Conservation (phyloP, 2,329 filamentous ascomycete genomes). For the Epichloe scottii region DNA sequence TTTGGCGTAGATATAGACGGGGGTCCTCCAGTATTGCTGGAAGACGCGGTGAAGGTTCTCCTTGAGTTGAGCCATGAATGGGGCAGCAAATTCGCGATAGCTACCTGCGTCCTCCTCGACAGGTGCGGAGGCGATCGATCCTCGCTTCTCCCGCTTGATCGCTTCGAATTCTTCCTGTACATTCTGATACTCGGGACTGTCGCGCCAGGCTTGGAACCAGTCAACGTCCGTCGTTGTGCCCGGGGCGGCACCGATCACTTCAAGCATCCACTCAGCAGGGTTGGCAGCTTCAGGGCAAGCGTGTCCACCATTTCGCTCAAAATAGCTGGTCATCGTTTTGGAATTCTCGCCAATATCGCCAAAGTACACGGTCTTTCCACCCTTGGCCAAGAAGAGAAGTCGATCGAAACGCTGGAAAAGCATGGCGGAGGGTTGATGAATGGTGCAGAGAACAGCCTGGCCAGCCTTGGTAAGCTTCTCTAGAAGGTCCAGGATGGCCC, state of each 20-base stretch:
- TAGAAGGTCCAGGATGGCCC: slow-evolving; percentile 78
- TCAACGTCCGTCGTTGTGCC: slow-evolving; percentile 51
- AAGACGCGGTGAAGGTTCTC: slow-evolving; percentile 65
- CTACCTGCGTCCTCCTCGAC: slow-evolving; percentile 16
- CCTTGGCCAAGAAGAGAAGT: slow-evolving; percentile 63
- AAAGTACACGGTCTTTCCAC: slow-evolving; percentile 71
- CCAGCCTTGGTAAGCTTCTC: slow-evolving; percentile 83
- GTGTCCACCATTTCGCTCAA: slow-evolving; percentile 57
- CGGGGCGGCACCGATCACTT: slow-evolving; percentile 49
- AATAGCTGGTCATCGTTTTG: slow-evolving; percentile 56
- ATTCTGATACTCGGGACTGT: slow-evolving; percentile 40
- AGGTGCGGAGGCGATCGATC: slow-evolving; percentile 6
- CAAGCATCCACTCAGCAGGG: slow-evolving; percentile 71
- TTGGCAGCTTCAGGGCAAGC: slow-evolving; percentile 57
- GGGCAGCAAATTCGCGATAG: slow-evolving; percentile 70
- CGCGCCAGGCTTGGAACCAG: slow-evolving; percentile 52
- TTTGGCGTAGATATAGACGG: slow-evolving; percentile 83
- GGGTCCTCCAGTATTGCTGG: slow-evolving; percentile 85
- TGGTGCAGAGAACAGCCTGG: slow-evolving; percentile 91
- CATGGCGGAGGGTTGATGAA: slow-evolving; percentile 93
- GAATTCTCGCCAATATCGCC: slow-evolving; percentile 66
- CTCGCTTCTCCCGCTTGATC: slow-evolving; percentile 38
- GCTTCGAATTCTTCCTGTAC: slow-evolving; percentile 46
- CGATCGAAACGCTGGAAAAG: slow-evolving; percentile 85
- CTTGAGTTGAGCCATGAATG: slow-evolving; percentile 54